Evolutionary conservation across 768 basidiomycete species (phyloP), one percentile per base, ranked within the genome.

Genomic region (Termitomyces sp.): DNA sequence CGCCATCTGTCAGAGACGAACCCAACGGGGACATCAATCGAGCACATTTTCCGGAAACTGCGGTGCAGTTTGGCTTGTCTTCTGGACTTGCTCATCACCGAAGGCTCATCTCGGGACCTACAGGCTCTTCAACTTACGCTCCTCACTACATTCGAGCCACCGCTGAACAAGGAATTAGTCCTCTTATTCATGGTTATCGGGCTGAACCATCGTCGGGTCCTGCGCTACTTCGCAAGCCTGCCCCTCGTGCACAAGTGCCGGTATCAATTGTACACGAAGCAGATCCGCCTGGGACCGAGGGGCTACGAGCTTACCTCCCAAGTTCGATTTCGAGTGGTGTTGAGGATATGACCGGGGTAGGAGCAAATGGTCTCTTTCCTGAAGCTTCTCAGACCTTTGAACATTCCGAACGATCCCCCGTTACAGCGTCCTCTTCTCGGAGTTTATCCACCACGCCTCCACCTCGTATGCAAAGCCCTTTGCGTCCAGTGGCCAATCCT

Each of bases 301-400:
- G 59, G 14, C 64, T 72, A 43, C 76, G 80, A 19, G 71, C 74
- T 8, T 68, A 79, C 51, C 66, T 83, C 26, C 79, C 83, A 3
- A 85, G 83, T 58, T 75, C 75, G 14, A 74, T 87, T 28, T 75
- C 80, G 21, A 75, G 70, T 45, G 73, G 68, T 44, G 75, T 69
- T 34, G 79, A 81, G 56, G 77, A 88, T 60, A 84, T 88, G 82
- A 88, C 85, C 12, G 87, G 87, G 12, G 60, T 88, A 28, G 87
- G 87, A 30, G 66, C 76, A 17, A 53, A 61, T 32, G 64, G 63
- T 17, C 67, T 65, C 24, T 61, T 66, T 37, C 69, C 69, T 5
- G 67, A 71, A 42, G 61, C 70, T n/a, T 68, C 68, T 21, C 73
- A 75, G 57, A 50, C 71, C 7, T 65, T 65, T 54, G 65, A 57